Base-by-base conservation (phyloP, 2,329 filamentous ascomycete species). In the Sarocladium oryzae region DNA sequence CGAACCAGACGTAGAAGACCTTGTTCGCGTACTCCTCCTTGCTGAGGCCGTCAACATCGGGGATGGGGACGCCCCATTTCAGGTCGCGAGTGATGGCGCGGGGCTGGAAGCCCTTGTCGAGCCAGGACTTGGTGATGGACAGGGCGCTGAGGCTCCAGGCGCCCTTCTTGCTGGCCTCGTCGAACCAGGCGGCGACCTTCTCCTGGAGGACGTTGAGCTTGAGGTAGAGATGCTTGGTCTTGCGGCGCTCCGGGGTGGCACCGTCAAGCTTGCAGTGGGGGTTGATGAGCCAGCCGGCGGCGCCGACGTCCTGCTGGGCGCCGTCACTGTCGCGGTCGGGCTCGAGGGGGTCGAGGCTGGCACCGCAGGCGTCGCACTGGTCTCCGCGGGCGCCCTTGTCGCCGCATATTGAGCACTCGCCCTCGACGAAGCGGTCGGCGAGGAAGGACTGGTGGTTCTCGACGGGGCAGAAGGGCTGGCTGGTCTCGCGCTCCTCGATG, bases 1-100 rank as follows among this genome's bases (percentile, higher is more conserved):
- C 89, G 64, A 96, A 89, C 89, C 86, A 88, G 54, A 96, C 90
- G 63, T 96, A 96, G 57, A 96, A 83, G 55, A 96, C 92, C 74
- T 82, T 82, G 57, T 74, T 71, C 40, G 72, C 70, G 57, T 79
- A 83, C 23, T 75, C 77, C 51, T 76, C 74, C 3, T 78, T 70
- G 3, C 74, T 76, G 40, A 84, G 54, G 15, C 74, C 75, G 11
- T 74, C 67, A 24, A 76, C 67, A 43, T 63, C 64, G 30, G 75
- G 77, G 43, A 81, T 76, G 3, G 77, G 77, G 15, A 80, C 77
- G 63, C 92, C 92, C 92, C 92, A 96, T 66, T 88, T 91, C 54
- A 96, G 75, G 73, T 97, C 92, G 66, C 92, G 77, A 11, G 92
- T 96, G 65, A 97, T 97, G 56, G 88, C 89, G 59, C 92, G 84